phyloP scores from a whole-genome alignment of 1,284 basidiomycete genomes.

The Mrakiaceae sp. region DNA sequence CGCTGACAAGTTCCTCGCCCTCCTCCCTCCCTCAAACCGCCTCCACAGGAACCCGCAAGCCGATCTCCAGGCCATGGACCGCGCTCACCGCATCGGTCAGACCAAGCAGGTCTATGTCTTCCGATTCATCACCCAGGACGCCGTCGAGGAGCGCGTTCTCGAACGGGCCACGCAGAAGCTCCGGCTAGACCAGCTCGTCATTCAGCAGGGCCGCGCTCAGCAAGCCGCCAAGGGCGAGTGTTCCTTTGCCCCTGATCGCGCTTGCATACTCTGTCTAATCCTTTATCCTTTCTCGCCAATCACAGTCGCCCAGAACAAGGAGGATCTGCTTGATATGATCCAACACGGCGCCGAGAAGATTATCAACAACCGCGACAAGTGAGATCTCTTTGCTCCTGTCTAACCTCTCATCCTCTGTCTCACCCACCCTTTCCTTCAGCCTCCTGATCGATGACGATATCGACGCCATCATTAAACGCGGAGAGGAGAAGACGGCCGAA shows the following conservation, averaged over 20 bases:
- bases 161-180: constrained; percentile 96
- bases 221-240: constrained; percentile 33
- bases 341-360: constrained; percentile 96
- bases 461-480: constrained; percentile 82
- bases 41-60: constrained; percentile 83
- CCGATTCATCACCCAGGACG: constrained; percentile 85
- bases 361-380: constrained; percentile 64
- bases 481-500: constrained; percentile 80
- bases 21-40: background rate
- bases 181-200: constrained; percentile 90
- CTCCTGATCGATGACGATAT: constrained; percentile 84
- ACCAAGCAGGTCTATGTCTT: constrained; percentile 99
- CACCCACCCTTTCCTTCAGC: constrained; percentile 33
- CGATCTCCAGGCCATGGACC: constrained; percentile 98
- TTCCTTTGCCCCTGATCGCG: background rate
- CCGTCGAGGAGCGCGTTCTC: constrained; percentile 94
- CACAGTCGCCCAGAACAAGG: constrained; percentile 71
- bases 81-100: constrained; percentile 96
- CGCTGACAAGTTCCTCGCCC: background rate
- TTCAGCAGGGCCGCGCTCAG: constrained; percentile 77
- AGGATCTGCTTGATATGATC: constrained; percentile 96
- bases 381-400: constrained; percentile 25
- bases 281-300: background rate
- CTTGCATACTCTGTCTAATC: constrained; percentile 8
- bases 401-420: constrained; percentile 8